Conservation (phyloP, 805 yeast genomes). For the Torulaspora maleeae region DNA sequence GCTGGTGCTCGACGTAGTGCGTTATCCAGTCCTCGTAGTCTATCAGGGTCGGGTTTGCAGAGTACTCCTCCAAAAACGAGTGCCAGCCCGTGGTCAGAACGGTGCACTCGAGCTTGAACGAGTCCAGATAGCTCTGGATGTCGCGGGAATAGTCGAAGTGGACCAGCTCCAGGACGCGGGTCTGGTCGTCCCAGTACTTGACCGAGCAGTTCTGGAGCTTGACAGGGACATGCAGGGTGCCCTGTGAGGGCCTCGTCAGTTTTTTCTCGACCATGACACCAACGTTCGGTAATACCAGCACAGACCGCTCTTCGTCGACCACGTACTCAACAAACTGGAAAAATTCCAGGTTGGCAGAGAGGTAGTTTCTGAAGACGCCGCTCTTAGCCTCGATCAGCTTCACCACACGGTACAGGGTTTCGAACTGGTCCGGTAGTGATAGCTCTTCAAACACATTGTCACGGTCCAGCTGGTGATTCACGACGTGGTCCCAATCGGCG, state of each 20-base stretch:
- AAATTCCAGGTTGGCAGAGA: constrained; percentile 26
- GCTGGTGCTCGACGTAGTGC: constrained; percentile 22
- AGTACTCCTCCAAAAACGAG: constrained; percentile 20
- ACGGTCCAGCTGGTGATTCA: constrained; percentile 20
- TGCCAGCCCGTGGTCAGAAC: constrained; percentile 29
- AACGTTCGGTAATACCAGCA: constrained; percentile 26
- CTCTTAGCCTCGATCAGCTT: constrained; percentile 32
- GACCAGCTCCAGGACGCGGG: constrained; percentile 20
- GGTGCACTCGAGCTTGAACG: constrained; percentile 20
- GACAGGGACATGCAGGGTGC: constrained; percentile 23
- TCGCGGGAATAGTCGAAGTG: constrained; percentile 32
- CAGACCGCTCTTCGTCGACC: constrained; percentile 14
- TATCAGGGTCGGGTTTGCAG: constrained; percentile 6
- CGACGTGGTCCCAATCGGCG: constrained; percentile 27
- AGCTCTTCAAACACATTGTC: constrained; percentile 12
- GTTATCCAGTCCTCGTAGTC: constrained; percentile 17
- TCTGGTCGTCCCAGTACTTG: constrained; percentile 18
- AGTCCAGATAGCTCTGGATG: constrained; percentile 28
- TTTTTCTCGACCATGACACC: constrained; percentile 24
- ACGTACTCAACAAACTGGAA: constrained; percentile 27
- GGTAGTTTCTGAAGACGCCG: constrained; percentile 28
- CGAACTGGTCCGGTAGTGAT: constrained; percentile 25
- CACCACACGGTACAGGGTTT: constrained; percentile 25
- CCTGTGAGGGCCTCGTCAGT: constrained; percentile 7
- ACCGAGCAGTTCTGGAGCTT: constrained; percentile 31